Percentiles rank a stretch among this genome's conserved stretches.
These are phyloP conservation scores for Irpex lacteus DNA, from an alignment of 1,284 basidiomycete genomes.

Conservation along the genomic window DNA sequence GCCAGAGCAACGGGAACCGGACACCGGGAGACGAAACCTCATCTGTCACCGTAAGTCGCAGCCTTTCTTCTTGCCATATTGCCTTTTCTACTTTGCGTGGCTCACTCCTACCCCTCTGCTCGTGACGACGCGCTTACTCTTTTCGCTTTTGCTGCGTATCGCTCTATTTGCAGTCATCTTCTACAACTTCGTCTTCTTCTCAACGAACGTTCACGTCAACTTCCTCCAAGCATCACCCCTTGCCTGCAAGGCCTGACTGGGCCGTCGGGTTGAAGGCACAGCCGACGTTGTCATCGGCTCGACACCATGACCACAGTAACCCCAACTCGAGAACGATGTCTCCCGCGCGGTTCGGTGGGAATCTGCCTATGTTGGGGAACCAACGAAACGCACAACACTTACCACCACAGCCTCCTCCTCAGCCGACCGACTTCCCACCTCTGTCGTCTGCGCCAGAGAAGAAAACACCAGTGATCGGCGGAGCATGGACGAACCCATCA, in stretches of 20 bases:
- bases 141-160: slow-evolving; percentile 8
- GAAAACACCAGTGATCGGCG: slow-evolving; percentile 43
- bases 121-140: background rate
- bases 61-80: slow-evolving; percentile 14
- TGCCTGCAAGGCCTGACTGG: slow-evolving; percentile 81
- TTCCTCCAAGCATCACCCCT: slow-evolving; percentile 67
- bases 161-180: slow-evolving; percentile 48
- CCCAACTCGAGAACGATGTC: slow-evolving; percentile 38
- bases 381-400: slow-evolving; percentile 27
- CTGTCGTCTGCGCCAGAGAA: slow-evolving; percentile 51
- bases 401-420: slow-evolving; percentile 42
- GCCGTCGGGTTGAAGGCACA: slow-evolving; percentile 77
- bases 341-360: slow-evolving; percentile 35
- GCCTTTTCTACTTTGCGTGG: background rate
- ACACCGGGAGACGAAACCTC: slow-evolving; percentile 73
- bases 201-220: slow-evolving; percentile 70
- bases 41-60: slow-evolving; percentile 61
- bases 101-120: background rate
- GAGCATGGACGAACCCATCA: slow-evolving; percentile 68
- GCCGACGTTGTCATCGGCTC: slow-evolving; percentile 51
- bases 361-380: slow-evolving; percentile 16
- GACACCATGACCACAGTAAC: slow-evolving; percentile 42
- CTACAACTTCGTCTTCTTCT: slow-evolving; percentile 75
- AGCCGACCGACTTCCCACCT: slow-evolving; percentile 72
- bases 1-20: slow-evolving; percentile 50